Base-by-base conservation (phyloP, 2,329 filamentous ascomycete species). In the Aaosphaeria arxii region DNA sequence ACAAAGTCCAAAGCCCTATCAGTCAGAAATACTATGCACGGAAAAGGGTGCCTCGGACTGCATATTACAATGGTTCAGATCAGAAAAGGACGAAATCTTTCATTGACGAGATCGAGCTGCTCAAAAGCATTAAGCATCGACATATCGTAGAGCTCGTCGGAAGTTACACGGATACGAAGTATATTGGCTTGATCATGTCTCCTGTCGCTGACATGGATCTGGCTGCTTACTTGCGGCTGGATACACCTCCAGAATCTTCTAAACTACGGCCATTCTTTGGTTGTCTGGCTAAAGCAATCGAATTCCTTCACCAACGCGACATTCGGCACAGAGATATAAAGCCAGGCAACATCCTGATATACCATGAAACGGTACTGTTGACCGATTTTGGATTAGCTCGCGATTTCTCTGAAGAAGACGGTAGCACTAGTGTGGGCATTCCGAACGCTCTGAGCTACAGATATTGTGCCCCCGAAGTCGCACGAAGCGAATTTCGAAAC, bases 301-400 rank as follows among this genome's bases (percentile, higher is more conserved):
- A 54, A 30, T 66, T 58, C 46, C 42, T 67, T 11, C 62, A 68
- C 44, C 43, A 46, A 7, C 39, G 56, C 11, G 52, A 53, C 4
- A 51, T 64, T 24, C 52, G 61, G 28, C 61, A 69, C 43, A 65
- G 61, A 46, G 63, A 66, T 44, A 63, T 68, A 42, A 67, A 66
- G 43, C 63, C 64, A 11, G 33, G 39, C 6, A 69, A 67, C 39
- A 65, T 68, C 29, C 54, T 67, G 6, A 52, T 66, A 28, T 33
- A 58, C 33, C 17, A 46, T 9, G 51, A 51, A 3, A 52, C 50
- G 2, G 45, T 64, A 24, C 44, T 63, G 5, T 49, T 66, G 30
- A 54, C 61, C 5, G 63, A 67, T 44, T 69, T 69, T 50, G 59
- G 65, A 7, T 44, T 59, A 9, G 56, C 53, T 30, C 31, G 45